Evolutionary conservation across 2,329 filamentous ascomycete genomes (phyloP).

Genomic region (Neonectria faginata): DNA sequence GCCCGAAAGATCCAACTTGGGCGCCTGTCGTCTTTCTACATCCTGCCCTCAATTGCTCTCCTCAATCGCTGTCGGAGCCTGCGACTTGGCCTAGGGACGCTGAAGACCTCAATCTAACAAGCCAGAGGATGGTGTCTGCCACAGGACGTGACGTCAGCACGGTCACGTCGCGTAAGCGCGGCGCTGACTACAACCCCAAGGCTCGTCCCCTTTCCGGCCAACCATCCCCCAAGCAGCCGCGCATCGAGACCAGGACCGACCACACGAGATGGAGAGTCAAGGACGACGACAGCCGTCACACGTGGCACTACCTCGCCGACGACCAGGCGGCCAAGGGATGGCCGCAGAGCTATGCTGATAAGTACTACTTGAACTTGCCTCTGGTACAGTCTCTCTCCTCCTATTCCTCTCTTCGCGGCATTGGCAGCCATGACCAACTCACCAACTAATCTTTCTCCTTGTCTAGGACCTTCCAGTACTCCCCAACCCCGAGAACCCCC

Average conservation of each 20-base stretch:
- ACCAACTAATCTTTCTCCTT: slow-evolving; percentile 11
- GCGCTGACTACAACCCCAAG: slow-evolving; percentile 51
- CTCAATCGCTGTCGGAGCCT: not conserved
- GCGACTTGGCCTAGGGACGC: not conserved
- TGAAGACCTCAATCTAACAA: not conserved
- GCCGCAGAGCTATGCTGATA: slow-evolving; percentile 92
- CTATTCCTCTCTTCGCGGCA: not conserved
- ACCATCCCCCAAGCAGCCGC: slow-evolving; percentile 58
- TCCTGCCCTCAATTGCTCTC: slow-evolving; percentile 19
- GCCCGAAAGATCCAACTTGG: too few relatives aligned
- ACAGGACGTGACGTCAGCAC: slow-evolving; percentile 47
- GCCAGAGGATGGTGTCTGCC: slow-evolving; percentile 45
- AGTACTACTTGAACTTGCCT: slow-evolving; percentile 84
- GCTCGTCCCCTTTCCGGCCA: slow-evolving; percentile 35
- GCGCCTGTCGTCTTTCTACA: not conserved
- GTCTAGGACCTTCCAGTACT: slow-evolving; percentile 79
- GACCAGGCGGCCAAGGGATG: slow-evolving; percentile 77
- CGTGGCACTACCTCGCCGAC: slow-evolving; percentile 91
- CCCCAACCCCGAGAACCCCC: slow-evolving; percentile 75
- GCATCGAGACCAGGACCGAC: slow-evolving; percentile 75
- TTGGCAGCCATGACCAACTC: not conserved
- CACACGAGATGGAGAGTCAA: slow-evolving; percentile 84
- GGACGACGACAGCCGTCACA: slow-evolving; percentile 86
- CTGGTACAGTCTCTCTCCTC: slow-evolving; percentile 64
- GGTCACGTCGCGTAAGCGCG: slow-evolving; percentile 57